Percentiles rank a stretch among this genome's conserved stretches.
Evolutionary conservation across 2,329 filamentous ascomycete species (phyloP).

Genomic region (Talaromyces marneffei): DNA sequence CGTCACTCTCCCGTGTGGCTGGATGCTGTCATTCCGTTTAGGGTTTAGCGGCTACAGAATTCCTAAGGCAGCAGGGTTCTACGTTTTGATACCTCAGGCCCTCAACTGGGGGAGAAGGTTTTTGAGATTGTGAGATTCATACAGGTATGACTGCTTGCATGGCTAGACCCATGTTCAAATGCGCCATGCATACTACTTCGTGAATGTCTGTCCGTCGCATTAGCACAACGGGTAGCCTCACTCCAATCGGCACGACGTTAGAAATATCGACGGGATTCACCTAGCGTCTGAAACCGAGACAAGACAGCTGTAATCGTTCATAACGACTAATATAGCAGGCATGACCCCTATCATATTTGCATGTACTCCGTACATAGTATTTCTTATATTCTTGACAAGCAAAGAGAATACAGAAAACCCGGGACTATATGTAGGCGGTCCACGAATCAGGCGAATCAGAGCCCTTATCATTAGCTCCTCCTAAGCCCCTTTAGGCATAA

Average conservation of each 20-base stretch:
- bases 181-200: background rate
- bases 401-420: too few relatives aligned
- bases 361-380: too few relatives aligned
- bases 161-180: background rate
- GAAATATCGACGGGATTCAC: background rate
- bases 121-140: too few relatives aligned
- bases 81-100: background rate
- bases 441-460: background rate
- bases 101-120: background rate
- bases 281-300: background rate
- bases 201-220: background rate
- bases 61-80: background rate
- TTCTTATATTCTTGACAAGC: too few relatives aligned
- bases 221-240: background rate
- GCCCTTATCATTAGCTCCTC: background rate
- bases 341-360: background rate
- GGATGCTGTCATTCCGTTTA: conserved; percentile 8
- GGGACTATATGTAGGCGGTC: conserved; percentile 8
- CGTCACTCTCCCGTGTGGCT: background rate
- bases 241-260: background rate
- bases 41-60: conserved; percentile 4
- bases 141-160: background rate
- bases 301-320: background rate
- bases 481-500: background rate
- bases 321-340: background rate